Evolutionary conservation across 805 yeast species (phyloP).

Genomic region (Starmerella floris): DNA sequence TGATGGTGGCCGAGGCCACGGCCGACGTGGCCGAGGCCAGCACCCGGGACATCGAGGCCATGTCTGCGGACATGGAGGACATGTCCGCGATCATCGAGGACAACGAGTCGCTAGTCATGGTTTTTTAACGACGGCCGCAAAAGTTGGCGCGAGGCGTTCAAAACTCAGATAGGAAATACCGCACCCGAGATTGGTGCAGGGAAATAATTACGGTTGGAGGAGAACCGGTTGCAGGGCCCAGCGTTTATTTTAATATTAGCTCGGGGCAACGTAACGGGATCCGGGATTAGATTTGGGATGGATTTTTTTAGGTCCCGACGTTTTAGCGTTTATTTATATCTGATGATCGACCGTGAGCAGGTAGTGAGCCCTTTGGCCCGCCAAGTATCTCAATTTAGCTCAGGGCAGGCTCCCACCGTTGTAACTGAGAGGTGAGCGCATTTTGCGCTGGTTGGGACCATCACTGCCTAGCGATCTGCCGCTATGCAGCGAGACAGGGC

Average conservation of each 20-base stretch:
- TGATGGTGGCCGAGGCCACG: not conserved
- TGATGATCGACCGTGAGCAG: not conserved
- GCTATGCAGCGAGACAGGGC: no score
- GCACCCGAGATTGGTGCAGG: no score
- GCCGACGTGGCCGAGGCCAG: constrained; percentile 7
- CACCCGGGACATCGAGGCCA: constrained; percentile 1
- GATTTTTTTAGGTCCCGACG: not conserved
- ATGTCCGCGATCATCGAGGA: constrained; percentile 15
- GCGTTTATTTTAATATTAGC: no score
- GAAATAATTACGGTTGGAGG: no score
- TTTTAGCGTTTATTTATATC: not conserved
- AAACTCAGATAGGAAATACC: no score
- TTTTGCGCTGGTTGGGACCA: no score
- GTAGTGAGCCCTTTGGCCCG: not conserved
- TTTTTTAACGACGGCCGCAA: no score
- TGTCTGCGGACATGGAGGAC: constrained; percentile 4
- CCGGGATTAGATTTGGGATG: no score
- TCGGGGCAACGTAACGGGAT: no score
- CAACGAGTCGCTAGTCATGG: no score
- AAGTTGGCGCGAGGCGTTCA: not conserved
- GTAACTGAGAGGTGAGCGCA: not conserved
- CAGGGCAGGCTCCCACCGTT: not conserved
- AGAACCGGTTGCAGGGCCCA: no score
- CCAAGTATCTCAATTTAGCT: constrained; percentile 3
- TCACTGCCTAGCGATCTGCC: no score